Base-by-base conservation (phyloP, 2,329 filamentous ascomycete genomes). In the Sphaerostilbella broomeana region DNA sequence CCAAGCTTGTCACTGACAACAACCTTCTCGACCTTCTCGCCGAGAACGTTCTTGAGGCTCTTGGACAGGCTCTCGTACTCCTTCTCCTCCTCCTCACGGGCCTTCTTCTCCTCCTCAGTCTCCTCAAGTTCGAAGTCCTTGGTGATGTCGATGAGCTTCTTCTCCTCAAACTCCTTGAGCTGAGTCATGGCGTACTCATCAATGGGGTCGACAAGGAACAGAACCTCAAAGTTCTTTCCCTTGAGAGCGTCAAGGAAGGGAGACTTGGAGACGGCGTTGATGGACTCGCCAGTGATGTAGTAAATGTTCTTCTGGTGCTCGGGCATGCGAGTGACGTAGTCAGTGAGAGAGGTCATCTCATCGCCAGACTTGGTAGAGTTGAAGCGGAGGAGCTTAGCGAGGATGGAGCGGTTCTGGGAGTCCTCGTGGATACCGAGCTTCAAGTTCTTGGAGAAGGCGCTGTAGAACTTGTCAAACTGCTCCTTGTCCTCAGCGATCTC, bases 281-380 rank as follows among this genome's bases (percentile, higher is more conserved):
- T 82, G 43, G 90, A 95, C 82, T 98, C 92, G 73, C 92, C 92
- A 50, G 92, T 98, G 79, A 98, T 98, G 86, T 97, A 98, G 84
- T 98, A 98, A 72, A 98, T 88, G 75, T 98, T 89, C 84, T 97
- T 95, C 83, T 98, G 92, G 79, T 97, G 90, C 79, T 97, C 90
- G 46, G 87, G 84, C 92, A 98, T 98, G 73, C 92, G 92, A 54
- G 92, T 95, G 67, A 97, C 77, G 71, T 98, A 98, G 84, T 98
- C 92, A 48, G 82, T 67, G 64, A 98, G 86, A 40, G 92, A 98
- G 56, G 90, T 97, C 62, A 76, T 70, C 76, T 98, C 92, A 57
- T 95, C 90, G 53, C 86, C 89, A 68, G 90, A 94, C 82, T 95
- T 97, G 77, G 92, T 98, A 46, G 90, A 95, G 81, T 85, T 84